phyloP scores from a whole-genome alignment of 345 rosid genomes.

The Stellera chamaejasme region DNA sequence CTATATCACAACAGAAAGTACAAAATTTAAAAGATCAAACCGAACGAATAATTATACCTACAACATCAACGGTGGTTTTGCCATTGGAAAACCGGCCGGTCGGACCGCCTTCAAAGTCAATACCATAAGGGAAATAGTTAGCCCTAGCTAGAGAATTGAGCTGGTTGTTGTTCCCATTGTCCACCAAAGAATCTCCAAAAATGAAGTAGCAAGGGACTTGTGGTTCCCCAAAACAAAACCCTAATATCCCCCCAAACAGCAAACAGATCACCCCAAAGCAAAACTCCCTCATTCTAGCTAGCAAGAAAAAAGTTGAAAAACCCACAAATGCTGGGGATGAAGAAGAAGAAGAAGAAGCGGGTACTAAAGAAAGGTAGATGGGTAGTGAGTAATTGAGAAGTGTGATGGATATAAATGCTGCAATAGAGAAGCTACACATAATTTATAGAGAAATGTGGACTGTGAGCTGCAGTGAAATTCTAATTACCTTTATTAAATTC shows the following conservation, averaged over 20 bases:
- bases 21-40: too few relatives aligned
- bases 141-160: slow-evolving; percentile 1
- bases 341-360: background rate
- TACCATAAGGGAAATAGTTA: slow-evolving; percentile 2
- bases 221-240: background rate
- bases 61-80: slow-evolving; percentile 4
- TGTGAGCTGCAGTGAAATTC: too few relatives aligned
- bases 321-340: background rate
- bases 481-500: too few relatives aligned
- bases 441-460: too few relatives aligned
- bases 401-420: background rate
- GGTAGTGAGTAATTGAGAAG: too few relatives aligned
- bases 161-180: slow-evolving; percentile 6
- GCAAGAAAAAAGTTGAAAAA: background rate
- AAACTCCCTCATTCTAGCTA: background rate
- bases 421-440: background rate
- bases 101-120: background rate
- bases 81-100: slow-evolving; percentile 6
- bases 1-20: too few relatives aligned
- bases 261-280: background rate
- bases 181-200: slow-evolving; percentile 4
- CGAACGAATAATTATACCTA: background rate
- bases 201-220: slow-evolving; percentile 6
- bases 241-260: background rate
- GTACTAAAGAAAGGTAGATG: too few relatives aligned